Evolutionary conservation across 108 stramenopile species (phyloP).

Genomic region (Seminavis robusta): DNA sequence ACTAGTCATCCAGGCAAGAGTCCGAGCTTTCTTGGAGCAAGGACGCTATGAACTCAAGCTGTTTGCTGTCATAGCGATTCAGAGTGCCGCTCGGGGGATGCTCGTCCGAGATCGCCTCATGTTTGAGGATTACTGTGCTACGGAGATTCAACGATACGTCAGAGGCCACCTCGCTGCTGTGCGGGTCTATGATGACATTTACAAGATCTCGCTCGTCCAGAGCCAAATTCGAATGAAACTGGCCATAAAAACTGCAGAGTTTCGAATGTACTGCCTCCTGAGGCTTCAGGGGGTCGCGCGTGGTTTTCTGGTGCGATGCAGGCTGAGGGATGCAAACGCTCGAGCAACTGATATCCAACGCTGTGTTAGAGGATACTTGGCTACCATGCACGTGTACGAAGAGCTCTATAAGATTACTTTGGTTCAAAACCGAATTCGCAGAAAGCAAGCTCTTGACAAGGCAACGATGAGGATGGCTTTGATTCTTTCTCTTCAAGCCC

Average conservation of each 20-base stretch:
- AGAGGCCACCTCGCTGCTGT: slow-evolving; percentile 45
- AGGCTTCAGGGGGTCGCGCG: slow-evolving; percentile 49
- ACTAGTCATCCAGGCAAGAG: slow-evolving; percentile 63
- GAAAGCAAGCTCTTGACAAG: slow-evolving; percentile 39
- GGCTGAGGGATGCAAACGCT: slow-evolving; percentile 6
- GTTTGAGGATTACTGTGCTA: slow-evolving; percentile 71
- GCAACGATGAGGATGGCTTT: slow-evolving; percentile 39
- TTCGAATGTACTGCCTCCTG: slow-evolving; percentile 37
- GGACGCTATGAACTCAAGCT: slow-evolving; percentile 31
- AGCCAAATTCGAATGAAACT: slow-evolving; percentile 45
- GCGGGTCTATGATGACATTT: slow-evolving; percentile 55
- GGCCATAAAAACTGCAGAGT: slow-evolving; percentile 40
- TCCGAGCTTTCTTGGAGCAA: slow-evolving; percentile 58
- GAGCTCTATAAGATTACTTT: slow-evolving; percentile 56
- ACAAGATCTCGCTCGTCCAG: slow-evolving; percentile 52
- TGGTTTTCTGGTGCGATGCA: slow-evolving; percentile 29
- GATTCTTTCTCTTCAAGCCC: slow-evolving; percentile 45
- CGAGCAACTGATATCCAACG: slow-evolving; percentile 71
- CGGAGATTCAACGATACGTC: slow-evolving; percentile 57
- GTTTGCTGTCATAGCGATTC: slow-evolving; percentile 47
- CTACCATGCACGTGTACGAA: slow-evolving; percentile 49
- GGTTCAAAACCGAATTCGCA: slow-evolving; percentile 52
- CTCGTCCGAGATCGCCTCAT: slow-evolving; percentile 52
- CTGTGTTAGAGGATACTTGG: slow-evolving; percentile 37
- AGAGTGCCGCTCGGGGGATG: slow-evolving; percentile 60